Percentiles rank a stretch among this genome's conserved stretches.
phyloP scores from a whole-genome alignment of 768 basidiomycete genomes.

The Pleurotus eryngii region DNA sequence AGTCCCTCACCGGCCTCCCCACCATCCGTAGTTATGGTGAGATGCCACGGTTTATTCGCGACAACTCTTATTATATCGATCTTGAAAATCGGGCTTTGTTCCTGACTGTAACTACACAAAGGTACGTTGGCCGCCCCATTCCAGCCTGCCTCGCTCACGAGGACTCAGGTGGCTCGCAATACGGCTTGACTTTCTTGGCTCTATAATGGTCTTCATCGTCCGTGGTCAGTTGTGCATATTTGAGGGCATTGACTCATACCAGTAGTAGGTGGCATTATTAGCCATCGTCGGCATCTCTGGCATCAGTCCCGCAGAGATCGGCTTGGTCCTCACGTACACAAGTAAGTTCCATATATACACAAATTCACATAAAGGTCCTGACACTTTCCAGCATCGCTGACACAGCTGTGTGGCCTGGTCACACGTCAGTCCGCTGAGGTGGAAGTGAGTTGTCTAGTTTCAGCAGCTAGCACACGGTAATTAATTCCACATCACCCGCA shows the following conservation, averaged over 20 bases:
- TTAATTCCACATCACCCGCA: constrained; percentile 17
- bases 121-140: constrained; percentile 24
- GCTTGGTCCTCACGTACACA: constrained; percentile 67
- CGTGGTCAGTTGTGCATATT: constrained; percentile 10
- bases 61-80: constrained; percentile 67
- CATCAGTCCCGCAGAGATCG: constrained; percentile 66
- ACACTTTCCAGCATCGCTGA: constrained; percentile 37
- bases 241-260: too few species aligned
- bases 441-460: constrained; percentile 37
- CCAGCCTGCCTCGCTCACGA: too few species aligned
- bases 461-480: background rate
- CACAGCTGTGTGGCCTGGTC: constrained; percentile 50
- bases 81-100: constrained; percentile 72
- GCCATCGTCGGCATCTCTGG: constrained; percentile 52
- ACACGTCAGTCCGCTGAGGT: constrained; percentile 64
- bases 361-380: constrained; percentile 1
- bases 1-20: constrained; percentile 65
- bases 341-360: constrained; percentile 29
- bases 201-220: constrained; percentile 52
- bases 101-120: constrained; percentile 64
- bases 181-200: constrained; percentile 68
- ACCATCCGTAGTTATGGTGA: constrained; percentile 76
- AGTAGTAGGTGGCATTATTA: constrained; percentile 59
- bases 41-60: constrained; percentile 53
- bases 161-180: constrained; percentile 60